Percentiles rank a stretch among this genome's conserved stretches.
These are phyloP conservation scores for Leishmania mexicana DNA, from an alignment of 208 protist species.

Conservation along the genomic window DNA sequence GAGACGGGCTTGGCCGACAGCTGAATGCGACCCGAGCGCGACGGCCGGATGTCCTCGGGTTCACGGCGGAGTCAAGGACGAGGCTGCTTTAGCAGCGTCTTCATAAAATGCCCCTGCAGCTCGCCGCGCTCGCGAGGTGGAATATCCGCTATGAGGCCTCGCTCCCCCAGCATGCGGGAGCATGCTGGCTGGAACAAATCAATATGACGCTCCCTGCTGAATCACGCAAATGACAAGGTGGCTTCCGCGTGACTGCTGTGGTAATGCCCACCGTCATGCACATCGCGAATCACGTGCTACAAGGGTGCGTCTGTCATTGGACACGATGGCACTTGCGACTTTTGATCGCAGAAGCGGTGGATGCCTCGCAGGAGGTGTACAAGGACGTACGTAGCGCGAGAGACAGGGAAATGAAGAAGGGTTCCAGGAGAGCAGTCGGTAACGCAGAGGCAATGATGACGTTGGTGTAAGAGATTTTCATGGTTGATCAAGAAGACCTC, in stretches of 20 bases:
- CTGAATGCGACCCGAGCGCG: constrained; percentile 10
- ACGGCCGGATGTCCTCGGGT: not conserved
- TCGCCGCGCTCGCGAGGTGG: not conserved
- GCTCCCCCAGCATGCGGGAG: not conserved
- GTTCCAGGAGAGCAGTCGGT: not conserved
- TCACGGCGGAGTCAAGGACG: constrained; percentile 2
- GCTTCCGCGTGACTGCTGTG: not conserved
- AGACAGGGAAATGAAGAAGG: not conserved
- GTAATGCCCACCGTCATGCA: constrained; percentile 13
- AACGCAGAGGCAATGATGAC: not conserved
- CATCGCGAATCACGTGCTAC: not conserved
- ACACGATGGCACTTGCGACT: not conserved
- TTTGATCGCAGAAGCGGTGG: not conserved
- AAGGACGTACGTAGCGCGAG: not conserved
- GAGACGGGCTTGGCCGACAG: constrained; percentile 47
- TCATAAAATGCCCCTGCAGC: not conserved
- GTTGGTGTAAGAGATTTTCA: not conserved
- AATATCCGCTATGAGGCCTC: not conserved
- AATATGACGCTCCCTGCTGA: not conserved
- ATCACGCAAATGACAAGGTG: constrained; percentile 21
- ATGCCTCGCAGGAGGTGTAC: not conserved
- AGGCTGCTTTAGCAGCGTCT: constrained; percentile 3
- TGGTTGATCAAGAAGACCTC: not conserved
- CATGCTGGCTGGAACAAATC: constrained; percentile 5
- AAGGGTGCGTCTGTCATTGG: not conserved